phyloP scores from a whole-genome alignment of 345 rosid genomes.

The Tarenaya hassleriana region DNA sequence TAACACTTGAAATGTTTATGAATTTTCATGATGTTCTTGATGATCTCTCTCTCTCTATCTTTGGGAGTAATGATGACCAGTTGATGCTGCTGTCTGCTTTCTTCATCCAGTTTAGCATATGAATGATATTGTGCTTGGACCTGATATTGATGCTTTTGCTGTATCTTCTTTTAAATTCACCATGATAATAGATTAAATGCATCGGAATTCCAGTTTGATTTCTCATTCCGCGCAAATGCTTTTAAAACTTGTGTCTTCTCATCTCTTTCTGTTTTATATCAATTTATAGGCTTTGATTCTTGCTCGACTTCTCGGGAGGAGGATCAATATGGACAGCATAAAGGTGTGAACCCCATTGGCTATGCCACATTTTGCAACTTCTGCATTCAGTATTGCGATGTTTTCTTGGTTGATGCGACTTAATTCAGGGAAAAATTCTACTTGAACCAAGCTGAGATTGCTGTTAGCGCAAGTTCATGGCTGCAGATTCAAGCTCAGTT shows the following conservation, averaged over 20 bases:
- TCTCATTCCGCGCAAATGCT: constrained; percentile 6
- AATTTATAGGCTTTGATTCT: constrained; percentile 79
- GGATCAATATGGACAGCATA: constrained; percentile 58
- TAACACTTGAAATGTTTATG: constrained; percentile 1
- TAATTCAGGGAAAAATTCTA: neutral
- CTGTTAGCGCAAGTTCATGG: constrained; percentile 2
- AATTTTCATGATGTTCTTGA: constrained; percentile 1
- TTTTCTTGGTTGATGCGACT: constrained; percentile 6
- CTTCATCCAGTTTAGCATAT: neutral
- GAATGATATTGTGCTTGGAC: neutral
- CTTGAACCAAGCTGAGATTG: neutral
- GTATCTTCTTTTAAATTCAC: neutral
- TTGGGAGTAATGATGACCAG: neutral
- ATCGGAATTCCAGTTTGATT: neutral
- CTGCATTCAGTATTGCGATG: neutral
- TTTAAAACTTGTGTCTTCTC: neutral
- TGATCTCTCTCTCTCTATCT: neutral
- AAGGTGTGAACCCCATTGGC: constrained; percentile 37
- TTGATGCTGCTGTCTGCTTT: neutral
- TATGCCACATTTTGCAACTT: constrained; percentile 3
- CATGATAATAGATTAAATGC: neutral
- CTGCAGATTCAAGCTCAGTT: neutral
- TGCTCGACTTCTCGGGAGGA: constrained; percentile 79
- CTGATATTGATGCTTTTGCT: neutral
- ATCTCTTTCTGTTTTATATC: constrained; percentile 20